These are phyloP conservation scores for Saccharomycopsis fermentans DNA, from an alignment of 805 yeast genomes.

Conservation along the genomic window DNA sequence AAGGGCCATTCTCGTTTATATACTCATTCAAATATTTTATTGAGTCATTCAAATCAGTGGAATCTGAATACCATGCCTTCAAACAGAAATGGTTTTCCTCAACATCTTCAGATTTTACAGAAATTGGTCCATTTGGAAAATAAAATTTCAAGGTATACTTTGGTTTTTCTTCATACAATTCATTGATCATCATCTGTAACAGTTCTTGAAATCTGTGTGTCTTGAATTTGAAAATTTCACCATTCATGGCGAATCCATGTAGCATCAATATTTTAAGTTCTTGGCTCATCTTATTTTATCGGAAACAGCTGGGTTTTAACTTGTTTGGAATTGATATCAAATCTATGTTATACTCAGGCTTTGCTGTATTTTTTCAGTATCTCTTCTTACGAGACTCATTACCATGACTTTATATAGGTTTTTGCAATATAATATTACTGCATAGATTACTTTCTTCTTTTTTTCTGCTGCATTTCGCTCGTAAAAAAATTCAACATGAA, in stretches of 20 bases:
- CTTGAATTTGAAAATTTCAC: constrained; percentile 74
- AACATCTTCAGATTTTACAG: constrained; percentile 39
- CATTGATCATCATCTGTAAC: constrained; percentile 32
- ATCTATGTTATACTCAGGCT: too few species aligned
- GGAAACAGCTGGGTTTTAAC: too few species aligned
- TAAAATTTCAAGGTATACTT: constrained; percentile 49
- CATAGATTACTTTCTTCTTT: too few species aligned
- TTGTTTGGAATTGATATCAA: too few species aligned
- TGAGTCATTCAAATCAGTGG: constrained; percentile 28
- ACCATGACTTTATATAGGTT: not conserved
- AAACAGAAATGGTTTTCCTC: constrained; percentile 23
- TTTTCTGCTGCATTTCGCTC: not conserved
- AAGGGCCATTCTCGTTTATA: constrained; percentile 62
- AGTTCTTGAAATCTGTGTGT: constrained; percentile 80
- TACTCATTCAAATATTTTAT: constrained; percentile 37
- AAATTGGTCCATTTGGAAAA: constrained; percentile 72
- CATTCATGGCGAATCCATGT: constrained; percentile 87
- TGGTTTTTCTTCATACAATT: not conserved
- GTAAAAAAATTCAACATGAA: not conserved
- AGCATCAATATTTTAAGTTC: constrained; percentile 56
- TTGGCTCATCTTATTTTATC: not conserved
- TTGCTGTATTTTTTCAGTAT: too few species aligned
- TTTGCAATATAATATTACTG: too few species aligned
- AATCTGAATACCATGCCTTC: constrained; percentile 71
- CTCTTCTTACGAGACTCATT: not conserved